These are phyloP conservation scores for Rhytidhysteron rufulum DNA, from an alignment of 2,329 filamentous ascomycete genomes.

Conservation along the genomic window DNA sequence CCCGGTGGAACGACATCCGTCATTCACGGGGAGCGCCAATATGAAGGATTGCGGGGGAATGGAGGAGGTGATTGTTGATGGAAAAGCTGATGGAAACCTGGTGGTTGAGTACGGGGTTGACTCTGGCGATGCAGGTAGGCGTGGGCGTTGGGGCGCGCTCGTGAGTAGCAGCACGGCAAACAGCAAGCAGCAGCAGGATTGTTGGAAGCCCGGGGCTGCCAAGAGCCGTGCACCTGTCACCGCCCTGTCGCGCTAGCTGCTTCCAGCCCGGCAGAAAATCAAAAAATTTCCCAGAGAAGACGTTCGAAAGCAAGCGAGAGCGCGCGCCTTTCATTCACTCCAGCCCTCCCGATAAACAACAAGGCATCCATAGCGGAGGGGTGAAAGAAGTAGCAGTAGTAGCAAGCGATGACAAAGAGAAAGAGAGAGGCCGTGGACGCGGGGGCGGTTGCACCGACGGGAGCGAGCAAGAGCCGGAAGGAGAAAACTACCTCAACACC, in stretches of 20 bases:
- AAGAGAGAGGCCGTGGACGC: conserved; percentile 27
- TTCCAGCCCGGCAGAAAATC: conserved; percentile 2
- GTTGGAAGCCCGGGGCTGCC: neutral
- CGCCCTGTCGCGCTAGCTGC: neutral
- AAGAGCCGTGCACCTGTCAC: too few relatives aligned
- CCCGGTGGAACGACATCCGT: conserved; percentile 45
- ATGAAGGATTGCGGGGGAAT: conserved; percentile 34
- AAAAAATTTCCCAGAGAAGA: neutral
- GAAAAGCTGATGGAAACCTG: conserved; percentile 15
- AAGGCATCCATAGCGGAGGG: too few relatives aligned
- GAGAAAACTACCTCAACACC: conserved; percentile 14
- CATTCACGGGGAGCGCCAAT: conserved; percentile 41
- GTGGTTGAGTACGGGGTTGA: conserved; percentile 5
- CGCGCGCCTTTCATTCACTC: too few relatives aligned
- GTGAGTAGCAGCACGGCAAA: neutral
- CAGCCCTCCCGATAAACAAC: neutral
- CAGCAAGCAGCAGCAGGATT: neutral
- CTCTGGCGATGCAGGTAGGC: conserved; percentile 23
- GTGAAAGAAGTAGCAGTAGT: too few relatives aligned
- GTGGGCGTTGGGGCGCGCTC: conserved; percentile 8
- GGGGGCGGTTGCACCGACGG: conserved; percentile 14
- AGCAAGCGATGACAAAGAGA: conserved; percentile 30
- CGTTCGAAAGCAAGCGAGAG: too few relatives aligned
- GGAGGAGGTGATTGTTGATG: conserved; percentile 30
- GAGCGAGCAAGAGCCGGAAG: conserved; percentile 24